Conservation (phyloP, 2,329 filamentous ascomycete species). For the Colletotrichum caudatum region DNA sequence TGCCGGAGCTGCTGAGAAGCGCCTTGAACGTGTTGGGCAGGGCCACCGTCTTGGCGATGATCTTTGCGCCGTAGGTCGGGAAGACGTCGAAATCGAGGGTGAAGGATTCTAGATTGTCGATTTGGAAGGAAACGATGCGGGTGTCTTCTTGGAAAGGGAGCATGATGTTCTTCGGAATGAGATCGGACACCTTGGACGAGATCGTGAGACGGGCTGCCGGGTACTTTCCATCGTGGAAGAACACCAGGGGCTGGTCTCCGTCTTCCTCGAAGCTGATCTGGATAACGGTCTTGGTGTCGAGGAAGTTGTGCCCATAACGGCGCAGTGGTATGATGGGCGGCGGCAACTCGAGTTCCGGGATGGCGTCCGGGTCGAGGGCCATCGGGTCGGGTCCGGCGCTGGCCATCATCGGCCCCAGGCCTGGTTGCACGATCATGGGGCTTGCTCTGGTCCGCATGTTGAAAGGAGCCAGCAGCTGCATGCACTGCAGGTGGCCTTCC, state of each 20-base stretch:
- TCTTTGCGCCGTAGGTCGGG: conserved; percentile 95
- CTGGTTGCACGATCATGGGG: conserved; percentile 58
- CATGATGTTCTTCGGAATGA: conserved; percentile 96
- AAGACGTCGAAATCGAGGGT: conserved; percentile 98
- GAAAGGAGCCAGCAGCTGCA: conserved; percentile 82
- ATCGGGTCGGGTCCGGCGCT: conserved; percentile 69
- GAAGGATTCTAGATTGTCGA: conserved; percentile 93
- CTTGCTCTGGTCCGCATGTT: conserved; percentile 59
- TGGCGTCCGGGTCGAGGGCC: conserved; percentile 84
- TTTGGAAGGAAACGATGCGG: conserved; percentile 92
- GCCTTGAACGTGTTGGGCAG: conserved; percentile 88
- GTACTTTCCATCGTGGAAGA: conserved; percentile 97
- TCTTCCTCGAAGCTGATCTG: conserved; percentile 89
- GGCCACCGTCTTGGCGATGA: conserved; percentile 95
- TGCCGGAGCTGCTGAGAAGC: conserved; percentile 78
- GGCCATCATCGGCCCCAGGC: conserved; percentile 58
- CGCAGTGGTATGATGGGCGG: conserved; percentile 96
- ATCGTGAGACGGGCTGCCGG: conserved; percentile 95
- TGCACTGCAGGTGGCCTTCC: conserved; percentile 96
- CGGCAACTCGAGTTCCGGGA: conserved; percentile 90
- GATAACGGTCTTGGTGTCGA: conserved; percentile 96
- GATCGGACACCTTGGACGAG: conserved; percentile 93
- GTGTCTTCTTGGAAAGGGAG: conserved; percentile 97
- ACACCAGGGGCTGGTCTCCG: conserved; percentile 82
- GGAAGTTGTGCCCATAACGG: conserved; percentile 97